These are phyloP conservation scores for Aspergillus taichungensis DNA, from an alignment of 495 filamentous ascomycete genomes.

Conservation along the genomic window DNA sequence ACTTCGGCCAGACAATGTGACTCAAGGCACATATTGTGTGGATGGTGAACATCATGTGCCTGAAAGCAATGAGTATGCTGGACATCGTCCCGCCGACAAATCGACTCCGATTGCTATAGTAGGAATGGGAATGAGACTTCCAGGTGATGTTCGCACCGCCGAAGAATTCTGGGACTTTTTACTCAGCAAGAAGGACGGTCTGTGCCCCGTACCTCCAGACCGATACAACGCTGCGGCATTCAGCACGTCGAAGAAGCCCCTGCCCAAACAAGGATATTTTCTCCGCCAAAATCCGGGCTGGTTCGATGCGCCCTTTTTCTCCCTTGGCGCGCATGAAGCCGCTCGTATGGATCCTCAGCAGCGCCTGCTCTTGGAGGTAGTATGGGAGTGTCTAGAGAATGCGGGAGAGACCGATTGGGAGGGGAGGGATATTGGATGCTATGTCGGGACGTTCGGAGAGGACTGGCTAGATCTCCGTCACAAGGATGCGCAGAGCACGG, in stretches of 20 bases:
- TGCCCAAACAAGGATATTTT: too few species aligned
- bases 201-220: slow-evolving; percentile 2
- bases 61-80: too few species aligned
- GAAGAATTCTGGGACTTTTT: too few species aligned
- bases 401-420: slow-evolving; percentile 24
- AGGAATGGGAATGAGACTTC: too few species aligned
- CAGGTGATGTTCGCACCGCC: too few species aligned
- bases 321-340: slow-evolving; percentile 5
- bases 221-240: background rate
- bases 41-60: too few species aligned
- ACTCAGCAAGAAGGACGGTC: too few species aligned
- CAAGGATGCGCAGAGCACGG: slow-evolving; percentile 25
- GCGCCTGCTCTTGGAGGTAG: slow-evolving; percentile 43
- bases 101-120: too few species aligned
- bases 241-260: background rate
- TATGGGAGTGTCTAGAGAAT: slow-evolving; percentile 49
- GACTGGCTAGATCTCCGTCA: slow-evolving; percentile 30
- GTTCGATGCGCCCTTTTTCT: slow-evolving; percentile 7
- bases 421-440: slow-evolving; percentile 27
- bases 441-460: slow-evolving; percentile 21
- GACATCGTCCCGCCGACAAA: too few species aligned
- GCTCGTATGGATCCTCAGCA: slow-evolving; percentile 33
- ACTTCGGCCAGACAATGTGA: too few species aligned
- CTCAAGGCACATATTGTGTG: too few species aligned
- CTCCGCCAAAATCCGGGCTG: background rate